Evolutionary conservation across 2,329 filamentous ascomycete species (phyloP), one percentile per base, ranked within the genome.

Genomic region (Cercospora berteroae): DNA sequence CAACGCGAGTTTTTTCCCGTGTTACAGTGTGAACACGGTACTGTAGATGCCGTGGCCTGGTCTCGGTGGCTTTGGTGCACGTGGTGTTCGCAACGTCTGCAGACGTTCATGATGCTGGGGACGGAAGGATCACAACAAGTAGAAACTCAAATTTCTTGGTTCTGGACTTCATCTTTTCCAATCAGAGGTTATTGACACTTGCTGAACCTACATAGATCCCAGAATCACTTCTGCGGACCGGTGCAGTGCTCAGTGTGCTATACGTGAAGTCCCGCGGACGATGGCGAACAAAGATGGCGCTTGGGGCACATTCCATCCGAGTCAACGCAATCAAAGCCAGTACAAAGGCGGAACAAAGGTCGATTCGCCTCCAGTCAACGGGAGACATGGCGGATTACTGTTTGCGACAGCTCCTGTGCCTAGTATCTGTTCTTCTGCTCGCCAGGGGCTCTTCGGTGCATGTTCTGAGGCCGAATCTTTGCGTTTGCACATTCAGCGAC

Each of bases 261-360:
- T 5, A 23, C 20, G 12, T 25, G n/a, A n/a, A 9, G 39, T 42
- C 20, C 44, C 5, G 20, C 25, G 31, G 57, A n/a, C 18, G 20
- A 9, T 60, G 18, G 31, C 33, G n/a, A 25, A 60, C 39, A 20
- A 29, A 48, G 39, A 36, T 44, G 25, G 39, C 48, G 42, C 48
- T 63, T 56, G 25, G 61, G 36, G 20, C 20, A 52, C 63, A 65
- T 65, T 65, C 63, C 63, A 60, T 36, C 63, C 27, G 55, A 50
- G 57, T 52, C 63, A 59, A 59, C 20, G 56, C 39, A 65, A 65
- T 65, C n/a, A 52, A 60, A 65, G 33, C 27, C n/a, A 48, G 56
- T 36, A 65, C 63, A 65, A 65, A 60, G 63, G 39, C 48, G 55
- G 63, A 60, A 65, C 63, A 65, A 65, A 60, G 63, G 36, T 50